Conservation (phyloP, 192 early-diverging fungal species). For the Coemansia sp. region DNA sequence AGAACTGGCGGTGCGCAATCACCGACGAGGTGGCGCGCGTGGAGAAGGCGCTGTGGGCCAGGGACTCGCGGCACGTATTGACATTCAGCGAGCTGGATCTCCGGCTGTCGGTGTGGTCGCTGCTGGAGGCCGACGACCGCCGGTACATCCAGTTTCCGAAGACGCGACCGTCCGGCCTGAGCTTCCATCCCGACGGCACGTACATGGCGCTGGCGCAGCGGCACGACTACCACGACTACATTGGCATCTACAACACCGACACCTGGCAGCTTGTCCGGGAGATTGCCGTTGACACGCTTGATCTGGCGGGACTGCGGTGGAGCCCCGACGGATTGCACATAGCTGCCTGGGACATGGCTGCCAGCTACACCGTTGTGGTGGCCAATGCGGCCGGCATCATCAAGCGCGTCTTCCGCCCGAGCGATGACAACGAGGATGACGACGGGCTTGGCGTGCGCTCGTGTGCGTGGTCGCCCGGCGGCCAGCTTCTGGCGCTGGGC, state of each 20-base stretch:
- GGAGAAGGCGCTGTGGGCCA: constrained; percentile 36
- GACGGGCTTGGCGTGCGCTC: constrained; percentile 27
- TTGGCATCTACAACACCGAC: constrained; percentile 43
- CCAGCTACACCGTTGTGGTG: constrained; percentile 20
- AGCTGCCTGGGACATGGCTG: constrained; percentile 32
- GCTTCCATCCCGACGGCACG: constrained; percentile 35
- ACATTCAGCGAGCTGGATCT: constrained; percentile 52
- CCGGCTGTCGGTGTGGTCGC: constrained; percentile 49
- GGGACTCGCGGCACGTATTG: constrained; percentile 37
- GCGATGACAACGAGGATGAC: constrained; percentile 6
- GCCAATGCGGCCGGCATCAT: constrained; percentile 34
- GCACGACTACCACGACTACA: constrained; percentile 48
- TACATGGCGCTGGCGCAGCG: constrained; percentile 50
- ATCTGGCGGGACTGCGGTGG: constrained; percentile 27
- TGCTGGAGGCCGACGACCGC: constrained; percentile 27
- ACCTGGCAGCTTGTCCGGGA: constrained; percentile 41
- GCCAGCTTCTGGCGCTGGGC: constrained; percentile 46
- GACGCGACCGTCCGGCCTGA: constrained; percentile 10
- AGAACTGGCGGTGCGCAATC: constrained; percentile 39
- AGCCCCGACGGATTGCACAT: constrained; percentile 52
- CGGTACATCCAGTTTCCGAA: constrained; percentile 51
- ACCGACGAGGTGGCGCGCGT: constrained; percentile 38
- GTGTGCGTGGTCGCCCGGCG: constrained; percentile 37
- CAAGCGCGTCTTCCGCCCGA: constrained; percentile 25
- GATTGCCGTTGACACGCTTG: constrained; percentile 27